Conservation (phyloP, 2,329 filamentous ascomycete species). For the Penicillium italicum region DNA sequence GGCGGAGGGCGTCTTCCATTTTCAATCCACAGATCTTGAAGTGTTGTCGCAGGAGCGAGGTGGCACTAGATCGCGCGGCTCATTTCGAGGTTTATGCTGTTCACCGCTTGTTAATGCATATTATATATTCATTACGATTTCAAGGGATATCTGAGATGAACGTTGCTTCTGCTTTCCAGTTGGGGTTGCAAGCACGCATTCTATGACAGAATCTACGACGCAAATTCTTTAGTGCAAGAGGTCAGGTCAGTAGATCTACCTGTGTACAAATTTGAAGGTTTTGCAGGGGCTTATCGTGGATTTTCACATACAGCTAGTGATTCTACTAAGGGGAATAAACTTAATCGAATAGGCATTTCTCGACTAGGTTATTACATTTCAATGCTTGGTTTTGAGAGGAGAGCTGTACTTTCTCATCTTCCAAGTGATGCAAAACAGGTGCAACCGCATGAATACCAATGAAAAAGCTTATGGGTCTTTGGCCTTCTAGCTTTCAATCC, state of each 20-base stretch:
- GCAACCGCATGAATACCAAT: background rate
- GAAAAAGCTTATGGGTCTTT: background rate
- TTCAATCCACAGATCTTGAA: background rate
- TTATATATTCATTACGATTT: background rate
- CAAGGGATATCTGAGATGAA: background rate
- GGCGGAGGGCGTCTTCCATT: background rate
- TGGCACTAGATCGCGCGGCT: background rate
- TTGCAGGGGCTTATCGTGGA: background rate
- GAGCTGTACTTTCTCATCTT: background rate
- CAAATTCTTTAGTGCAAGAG: no score
- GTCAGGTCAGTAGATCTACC: no score
- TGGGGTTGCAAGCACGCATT: background rate
- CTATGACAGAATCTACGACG: background rate
- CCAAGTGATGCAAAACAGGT: no score
- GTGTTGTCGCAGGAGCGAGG: background rate
- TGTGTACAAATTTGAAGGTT: no score
- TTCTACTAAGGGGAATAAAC: background rate
- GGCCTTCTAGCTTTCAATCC: background rate
- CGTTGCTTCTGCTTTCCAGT: background rate
- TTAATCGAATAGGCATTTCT: no score
- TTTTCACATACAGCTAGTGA: background rate
- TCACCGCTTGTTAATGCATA: background rate
- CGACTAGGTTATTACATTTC: background rate
- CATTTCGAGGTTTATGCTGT: background rate
- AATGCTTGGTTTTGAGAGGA: background rate